Percentiles rank a stretch among this genome's conserved stretches.
Evolutionary conservation across 306 rosid genomes (phyloP).

Genomic region (Notholithocarpus densiflorus): DNA sequence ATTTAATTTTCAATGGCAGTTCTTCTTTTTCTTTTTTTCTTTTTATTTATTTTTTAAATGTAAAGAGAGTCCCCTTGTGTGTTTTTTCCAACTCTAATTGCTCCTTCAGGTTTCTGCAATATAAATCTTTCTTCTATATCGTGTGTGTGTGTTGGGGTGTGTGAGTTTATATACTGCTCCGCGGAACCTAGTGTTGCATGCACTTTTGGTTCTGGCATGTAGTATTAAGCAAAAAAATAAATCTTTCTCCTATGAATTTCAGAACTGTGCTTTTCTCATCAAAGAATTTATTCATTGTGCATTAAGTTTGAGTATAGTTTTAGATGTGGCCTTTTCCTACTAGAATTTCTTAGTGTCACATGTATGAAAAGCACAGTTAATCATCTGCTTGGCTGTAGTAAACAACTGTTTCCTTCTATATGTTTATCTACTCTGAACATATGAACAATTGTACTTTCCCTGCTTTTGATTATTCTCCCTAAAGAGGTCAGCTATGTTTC

Average conservation of each 20-base stretch:
- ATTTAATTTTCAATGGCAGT: background rate
- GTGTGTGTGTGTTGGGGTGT: too few relatives aligned
- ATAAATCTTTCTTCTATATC: background rate
- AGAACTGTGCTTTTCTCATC: background rate
- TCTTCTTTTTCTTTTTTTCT: too few relatives aligned
- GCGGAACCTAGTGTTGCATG: too few relatives aligned
- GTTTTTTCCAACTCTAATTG: background rate
- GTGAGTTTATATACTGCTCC: too few relatives aligned
- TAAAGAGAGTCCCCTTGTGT: background rate
- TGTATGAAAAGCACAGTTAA: background rate
- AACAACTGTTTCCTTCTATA: background rate
- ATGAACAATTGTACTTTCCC: background rate
- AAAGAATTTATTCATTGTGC: background rate
- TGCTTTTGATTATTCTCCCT: background rate
- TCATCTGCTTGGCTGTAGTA: background rate
- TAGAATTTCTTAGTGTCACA: background rate
- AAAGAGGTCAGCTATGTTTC: background rate
- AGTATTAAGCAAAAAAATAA: background rate
- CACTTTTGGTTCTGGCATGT: too few relatives aligned
- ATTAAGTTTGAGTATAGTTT: background rate
- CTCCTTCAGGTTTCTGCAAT: background rate
- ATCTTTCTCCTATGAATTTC: background rate
- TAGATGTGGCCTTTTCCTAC: background rate
- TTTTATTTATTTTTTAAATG: background rate
- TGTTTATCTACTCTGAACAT: background rate